A percentile compares a stretch with the other conserved stretches of the same genome.
Evolutionary conservation across 148 eudicot species (phyloP).

Genomic region (Suaeda aralocaspica): DNA sequence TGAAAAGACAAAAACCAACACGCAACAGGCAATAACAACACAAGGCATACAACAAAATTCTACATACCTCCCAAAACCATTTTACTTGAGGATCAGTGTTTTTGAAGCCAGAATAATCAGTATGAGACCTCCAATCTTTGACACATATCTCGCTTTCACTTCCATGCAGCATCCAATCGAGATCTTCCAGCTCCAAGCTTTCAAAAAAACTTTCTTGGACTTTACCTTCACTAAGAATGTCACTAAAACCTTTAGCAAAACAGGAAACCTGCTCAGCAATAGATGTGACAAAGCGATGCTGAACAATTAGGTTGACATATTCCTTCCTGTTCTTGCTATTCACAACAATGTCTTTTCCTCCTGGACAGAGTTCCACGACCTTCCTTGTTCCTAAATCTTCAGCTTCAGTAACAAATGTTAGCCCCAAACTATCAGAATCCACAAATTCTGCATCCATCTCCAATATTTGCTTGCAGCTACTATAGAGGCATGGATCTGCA

Average conservation of each 20-base stretch:
- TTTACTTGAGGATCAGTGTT: conserved; percentile 66
- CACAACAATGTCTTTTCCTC: conserved; percentile 52
- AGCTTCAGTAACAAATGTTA: conserved; percentile 75
- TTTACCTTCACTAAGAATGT: conserved; percentile 39
- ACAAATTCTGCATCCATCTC: conserved; percentile 76
- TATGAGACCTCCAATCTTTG: conserved; percentile 88
- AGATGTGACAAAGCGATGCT: conserved; percentile 61
- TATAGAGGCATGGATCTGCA: conserved; percentile 81
- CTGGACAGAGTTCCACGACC: conserved; percentile 67
- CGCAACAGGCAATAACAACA: not conserved
- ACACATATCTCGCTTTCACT: conserved; percentile 62
- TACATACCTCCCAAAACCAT: conserved; percentile 97
- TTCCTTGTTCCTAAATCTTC: conserved; percentile 75
- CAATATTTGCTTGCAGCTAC: conserved; percentile 80
- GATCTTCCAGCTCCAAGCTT: conserved; percentile 71
- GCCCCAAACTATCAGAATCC: conserved; percentile 79
- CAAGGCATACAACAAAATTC: not conserved
- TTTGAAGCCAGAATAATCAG: conserved; percentile 68
- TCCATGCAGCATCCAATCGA: conserved; percentile 79
- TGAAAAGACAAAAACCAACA: not conserved
- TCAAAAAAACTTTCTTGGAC: conserved; percentile 43
- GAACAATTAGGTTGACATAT: conserved; percentile 64
- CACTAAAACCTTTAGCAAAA: conserved; percentile 76
- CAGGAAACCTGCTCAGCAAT: conserved; percentile 55
- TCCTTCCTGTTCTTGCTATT: conserved; percentile 66